A percentile compares a stretch with the other conserved stretches of the same genome.
Conservation (phyloP, 2,329 filamentous ascomycete species). For the Ramularia endophylla region DNA sequence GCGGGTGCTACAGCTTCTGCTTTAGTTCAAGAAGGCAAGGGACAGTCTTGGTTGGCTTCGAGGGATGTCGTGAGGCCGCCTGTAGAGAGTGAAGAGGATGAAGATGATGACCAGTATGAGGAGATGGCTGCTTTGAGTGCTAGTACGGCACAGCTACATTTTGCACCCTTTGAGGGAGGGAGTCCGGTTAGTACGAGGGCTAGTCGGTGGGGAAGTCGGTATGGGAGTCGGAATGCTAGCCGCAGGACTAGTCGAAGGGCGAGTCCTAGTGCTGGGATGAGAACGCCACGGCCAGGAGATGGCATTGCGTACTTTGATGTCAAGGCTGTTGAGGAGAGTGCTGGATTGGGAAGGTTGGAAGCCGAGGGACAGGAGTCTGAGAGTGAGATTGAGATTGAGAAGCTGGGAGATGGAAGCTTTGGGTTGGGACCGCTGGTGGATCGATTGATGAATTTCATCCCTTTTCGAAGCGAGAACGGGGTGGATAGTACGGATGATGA, state of each 20-base stretch:
- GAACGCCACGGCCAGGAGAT: constrained; percentile 27
- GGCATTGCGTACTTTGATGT: constrained; percentile 27
- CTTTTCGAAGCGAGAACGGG: constrained; percentile 51
- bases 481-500: constrained; percentile 33
- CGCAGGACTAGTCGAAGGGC: constrained; percentile 35
- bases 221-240: constrained; percentile 34
- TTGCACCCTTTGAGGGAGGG: constrained; percentile 12
- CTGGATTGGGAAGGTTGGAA: constrained; percentile 46
- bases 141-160: constrained; percentile 16
- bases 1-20: constrained; percentile 52
- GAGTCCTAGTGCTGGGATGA: constrained; percentile 32
- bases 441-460: constrained; percentile 50
- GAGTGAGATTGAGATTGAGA: constrained; percentile 48
- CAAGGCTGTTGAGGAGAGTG: constrained; percentile 27
- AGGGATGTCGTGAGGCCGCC: constrained; percentile 38
- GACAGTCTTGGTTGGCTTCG: constrained; percentile 56
- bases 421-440: constrained; percentile 54
- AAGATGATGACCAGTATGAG: constrained; percentile 30
- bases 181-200: constrained; percentile 17
- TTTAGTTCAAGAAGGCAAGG: constrained; percentile 54
- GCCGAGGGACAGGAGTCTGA: constrained; percentile 33
- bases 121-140: constrained; percentile 28
- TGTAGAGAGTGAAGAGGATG: constrained; percentile 24
- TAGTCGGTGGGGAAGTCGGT: constrained; percentile 29
- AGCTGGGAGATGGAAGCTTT: constrained; percentile 48